Base-by-base conservation (phyloP, 2,329 filamentous ascomycete species). In the Verticillium dahliae region DNA sequence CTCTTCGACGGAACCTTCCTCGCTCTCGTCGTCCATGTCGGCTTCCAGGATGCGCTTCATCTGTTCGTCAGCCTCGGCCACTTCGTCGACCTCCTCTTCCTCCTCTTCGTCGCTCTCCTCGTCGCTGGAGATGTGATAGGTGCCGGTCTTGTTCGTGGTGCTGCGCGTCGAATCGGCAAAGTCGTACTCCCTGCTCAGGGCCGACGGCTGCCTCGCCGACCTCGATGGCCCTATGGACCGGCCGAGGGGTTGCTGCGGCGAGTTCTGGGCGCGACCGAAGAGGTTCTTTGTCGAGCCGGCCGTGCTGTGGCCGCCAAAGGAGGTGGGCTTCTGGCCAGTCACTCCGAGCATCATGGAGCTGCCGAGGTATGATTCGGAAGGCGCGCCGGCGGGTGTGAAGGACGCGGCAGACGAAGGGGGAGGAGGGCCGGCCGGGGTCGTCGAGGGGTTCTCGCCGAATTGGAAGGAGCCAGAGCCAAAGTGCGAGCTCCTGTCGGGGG, bases 331-430 rank as follows among this genome's bases (percentile, higher is more conserved):
- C 18, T 72, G 72, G 38, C 72, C 71, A 41, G 72, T 71, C 67
- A 74, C 73, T 54, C 73, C 77, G 57, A 76, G 77, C 73, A 81
- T 74, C 60, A 84, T 77, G 41, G 83, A 85, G 72, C 82, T 84
- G 61, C 82, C 80, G 41, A 85, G 71, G 67, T 78, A 85, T 13
- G 81, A 81, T 35, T 78, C 80, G 27, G 83, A 82, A 0, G 83
- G 83, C 15, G 82, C 82, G 61, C 84, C 84, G 15, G 78, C 76
- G 1, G 83, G 82, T 1, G 83, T 85, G 71, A 85, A 85, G 54
- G 81, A 84, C 4, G 78, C 78, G 9, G 78, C 76, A 7, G 81
- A 81, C 34, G 83, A 82, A 1, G 79, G 79, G 10, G 82, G 81
- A 33, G 78, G 81, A 34, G 78, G 78, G 0, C 78, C 82, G 18